phyloP scores from a whole-genome alignment of 2,329 filamentous ascomycete genomes.

The Penicillium decumbens region DNA sequence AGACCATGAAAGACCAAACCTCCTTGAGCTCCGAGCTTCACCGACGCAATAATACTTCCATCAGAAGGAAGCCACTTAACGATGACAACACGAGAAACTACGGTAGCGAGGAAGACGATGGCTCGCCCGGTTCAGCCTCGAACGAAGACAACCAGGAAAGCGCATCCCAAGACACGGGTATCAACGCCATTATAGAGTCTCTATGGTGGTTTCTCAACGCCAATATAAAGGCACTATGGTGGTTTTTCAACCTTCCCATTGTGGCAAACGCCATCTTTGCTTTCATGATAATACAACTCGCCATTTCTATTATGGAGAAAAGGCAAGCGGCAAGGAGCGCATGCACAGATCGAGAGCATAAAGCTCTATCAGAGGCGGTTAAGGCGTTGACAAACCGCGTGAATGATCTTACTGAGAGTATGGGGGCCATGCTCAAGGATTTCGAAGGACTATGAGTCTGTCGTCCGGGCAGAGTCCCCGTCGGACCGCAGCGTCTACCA shows the following conservation, averaged over 20 bases:
- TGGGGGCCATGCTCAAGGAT: neutral
- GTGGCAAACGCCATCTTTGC: neutral
- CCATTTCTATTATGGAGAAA: neutral
- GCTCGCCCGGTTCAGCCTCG: neutral
- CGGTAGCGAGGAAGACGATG: neutral
- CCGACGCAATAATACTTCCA: neutral
- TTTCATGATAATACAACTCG: neutral
- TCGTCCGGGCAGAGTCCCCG: neutral
- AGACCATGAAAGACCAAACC: neutral
- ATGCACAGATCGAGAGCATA: neutral
- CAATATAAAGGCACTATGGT: neutral
- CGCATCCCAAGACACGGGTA: neutral
- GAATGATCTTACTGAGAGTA: neutral
- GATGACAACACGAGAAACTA: neutral
- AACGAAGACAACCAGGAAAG: neutral
- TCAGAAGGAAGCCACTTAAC: neutral
- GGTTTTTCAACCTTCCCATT: neutral
- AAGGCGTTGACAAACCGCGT: neutral
- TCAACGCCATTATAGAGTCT: neutral
- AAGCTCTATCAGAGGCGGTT: neutral
- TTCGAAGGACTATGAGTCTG: neutral
- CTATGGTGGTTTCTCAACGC: neutral
- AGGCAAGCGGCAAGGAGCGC: neutral
- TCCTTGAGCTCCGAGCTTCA: neutral
- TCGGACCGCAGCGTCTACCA: neutral